A percentile compares a stretch with the other conserved stretches of the same genome.
Evolutionary conservation across 345 rosid species (phyloP).

Genomic region (Anacardium occidentale): DNA sequence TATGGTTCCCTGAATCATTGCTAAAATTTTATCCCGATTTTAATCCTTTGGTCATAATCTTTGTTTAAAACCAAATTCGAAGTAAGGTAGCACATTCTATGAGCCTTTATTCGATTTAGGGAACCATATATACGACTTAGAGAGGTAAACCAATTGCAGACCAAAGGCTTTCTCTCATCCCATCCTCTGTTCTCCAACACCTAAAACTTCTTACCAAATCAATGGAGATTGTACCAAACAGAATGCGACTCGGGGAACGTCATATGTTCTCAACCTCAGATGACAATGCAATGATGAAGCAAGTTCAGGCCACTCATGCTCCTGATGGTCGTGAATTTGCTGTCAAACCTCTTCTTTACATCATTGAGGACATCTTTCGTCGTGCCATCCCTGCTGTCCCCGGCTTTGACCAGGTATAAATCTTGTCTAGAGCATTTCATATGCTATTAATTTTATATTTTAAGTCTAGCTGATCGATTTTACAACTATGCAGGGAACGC

Average conservation of each 20-base stretch:
- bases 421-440: background rate
- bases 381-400: slow-evolving; percentile 30
- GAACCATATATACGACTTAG: slow-evolving; percentile 23
- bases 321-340: slow-evolving; percentile 50
- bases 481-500: slow-evolving; percentile 27
- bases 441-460: background rate
- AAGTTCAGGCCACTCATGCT: slow-evolving; percentile 54
- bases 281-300: slow-evolving; percentile 54
- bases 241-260: slow-evolving; percentile 9
- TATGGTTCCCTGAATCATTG: background rate
- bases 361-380: slow-evolving; percentile 50
- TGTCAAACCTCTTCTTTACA: slow-evolving; percentile 40
- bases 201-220: background rate
- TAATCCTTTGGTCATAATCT: slow-evolving; percentile 11
- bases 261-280: slow-evolving; percentile 45
- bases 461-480: background rate
- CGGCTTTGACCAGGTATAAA: background rate
- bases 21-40: slow-evolving; percentile 19
- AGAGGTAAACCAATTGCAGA: slow-evolving; percentile 6
- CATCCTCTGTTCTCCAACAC: background rate
- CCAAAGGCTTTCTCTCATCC: background rate
- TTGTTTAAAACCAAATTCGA: slow-evolving; percentile 28
- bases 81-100: slow-evolving; percentile 46
- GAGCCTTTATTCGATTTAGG: slow-evolving; percentile 18
- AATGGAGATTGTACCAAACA: slow-evolving; percentile 13